These are phyloP conservation scores for Dacryopinax primogenitus DNA, from an alignment of 768 basidiomycete species.

Conservation along the genomic window DNA sequence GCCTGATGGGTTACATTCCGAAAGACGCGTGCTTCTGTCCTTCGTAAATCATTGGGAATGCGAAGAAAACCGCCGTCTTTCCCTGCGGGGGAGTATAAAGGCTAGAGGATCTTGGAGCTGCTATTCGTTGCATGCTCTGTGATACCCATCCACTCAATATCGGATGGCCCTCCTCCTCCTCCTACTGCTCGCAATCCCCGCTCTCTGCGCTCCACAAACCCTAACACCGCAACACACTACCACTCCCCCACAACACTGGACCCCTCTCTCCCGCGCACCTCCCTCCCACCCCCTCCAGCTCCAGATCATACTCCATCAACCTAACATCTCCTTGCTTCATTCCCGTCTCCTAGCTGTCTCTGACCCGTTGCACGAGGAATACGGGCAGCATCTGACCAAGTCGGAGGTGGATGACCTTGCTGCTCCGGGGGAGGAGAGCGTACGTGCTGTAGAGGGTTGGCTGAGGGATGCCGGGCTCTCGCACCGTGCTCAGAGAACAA, in stretches of 20 bases:
- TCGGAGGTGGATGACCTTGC: slow-evolving; percentile 2
- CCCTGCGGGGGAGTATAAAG: no score
- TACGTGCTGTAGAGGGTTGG: background rate
- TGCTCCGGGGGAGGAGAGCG: background rate
- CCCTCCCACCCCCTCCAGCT: slow-evolving; percentile 7
- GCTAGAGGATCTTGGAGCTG: no score
- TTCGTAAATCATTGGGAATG: no score
- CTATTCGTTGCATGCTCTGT: no score
- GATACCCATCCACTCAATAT: no score
- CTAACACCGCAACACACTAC: background rate
- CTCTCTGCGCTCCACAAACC: background rate
- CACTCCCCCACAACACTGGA: background rate
- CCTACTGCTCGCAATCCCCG: background rate
- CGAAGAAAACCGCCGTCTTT: no score
- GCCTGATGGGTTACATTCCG: no score
- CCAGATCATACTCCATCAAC: slow-evolving; percentile 1
- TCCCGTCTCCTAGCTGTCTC: background rate
- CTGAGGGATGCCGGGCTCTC: background rate
- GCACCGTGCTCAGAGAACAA: background rate
- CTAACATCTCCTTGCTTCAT: slow-evolving; percentile 4
- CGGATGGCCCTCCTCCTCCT: background rate
- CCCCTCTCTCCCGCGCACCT: background rate
- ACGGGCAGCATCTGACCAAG: background rate
- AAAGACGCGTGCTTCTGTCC: no score
- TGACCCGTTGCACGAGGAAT: background rate